Conservation (phyloP, 257 asterid species). For the Solanum sparsipilum region DNA sequence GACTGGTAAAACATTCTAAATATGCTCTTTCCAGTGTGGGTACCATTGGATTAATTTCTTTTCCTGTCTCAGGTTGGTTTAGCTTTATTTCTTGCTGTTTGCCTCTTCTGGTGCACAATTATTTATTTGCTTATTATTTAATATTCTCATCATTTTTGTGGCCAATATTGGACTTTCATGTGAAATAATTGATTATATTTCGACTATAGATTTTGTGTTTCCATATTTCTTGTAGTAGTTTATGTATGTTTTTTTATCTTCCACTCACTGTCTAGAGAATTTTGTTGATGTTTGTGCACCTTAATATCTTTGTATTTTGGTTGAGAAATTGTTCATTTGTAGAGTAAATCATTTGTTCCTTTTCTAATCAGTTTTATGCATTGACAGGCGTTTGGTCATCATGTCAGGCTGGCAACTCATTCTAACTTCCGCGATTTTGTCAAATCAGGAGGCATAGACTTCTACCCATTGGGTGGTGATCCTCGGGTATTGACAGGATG, state of each 20-base stretch:
- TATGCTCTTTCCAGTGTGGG: background rate
- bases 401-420: slow-evolving; percentile 90
- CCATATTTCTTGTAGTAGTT: background rate
- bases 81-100: background rate
- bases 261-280: background rate
- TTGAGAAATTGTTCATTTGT: background rate
- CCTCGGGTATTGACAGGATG: slow-evolving; percentile 99
- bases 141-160: background rate
- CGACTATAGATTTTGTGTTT: background rate
- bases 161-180: background rate
- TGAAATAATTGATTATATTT: background rate
- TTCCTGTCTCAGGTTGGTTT: background rate
- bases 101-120: background rate
- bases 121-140: background rate
- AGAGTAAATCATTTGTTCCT: background rate
- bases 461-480: slow-evolving; percentile 94
- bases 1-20: background rate
- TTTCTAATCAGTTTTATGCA: slow-evolving; percentile 8
- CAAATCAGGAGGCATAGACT: slow-evolving; percentile 79
- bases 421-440: slow-evolving; percentile 76
- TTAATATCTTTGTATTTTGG: background rate
- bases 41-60: background rate
- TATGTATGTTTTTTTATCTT: background rate
- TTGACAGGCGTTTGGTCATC: slow-evolving; percentile 80
- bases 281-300: background rate